Base-by-base conservation (phyloP, 139 green algal genomes). In the Chlorella sorokiniana region DNA sequence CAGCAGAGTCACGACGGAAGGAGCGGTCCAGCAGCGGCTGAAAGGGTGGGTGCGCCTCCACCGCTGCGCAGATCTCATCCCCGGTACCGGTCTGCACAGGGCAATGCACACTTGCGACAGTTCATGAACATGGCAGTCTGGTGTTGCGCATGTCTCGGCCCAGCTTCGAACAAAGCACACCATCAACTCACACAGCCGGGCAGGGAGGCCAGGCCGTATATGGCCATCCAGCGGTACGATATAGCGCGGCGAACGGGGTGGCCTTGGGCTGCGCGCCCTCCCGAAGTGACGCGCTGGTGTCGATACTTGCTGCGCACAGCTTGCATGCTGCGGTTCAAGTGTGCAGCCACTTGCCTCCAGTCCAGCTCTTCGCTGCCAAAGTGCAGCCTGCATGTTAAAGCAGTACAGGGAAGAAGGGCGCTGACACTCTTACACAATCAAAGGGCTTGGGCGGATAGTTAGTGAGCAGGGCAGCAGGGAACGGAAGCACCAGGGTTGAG, bases 251-350 rank as follows among this genome's bases (percentile, higher is more conserved):
- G 45, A 0, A 20, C 14, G 27, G 33, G 11, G 37, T 33, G 14
- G 20, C 33, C 42, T 22, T n/a, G 14, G 35, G 16, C 63, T 18
- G n/a, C 63, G 35, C 63, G 6, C 63, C 63, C 33, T 70, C 31
- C 63, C 33, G 63, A 20, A 45, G 48, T 44, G 38, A 73, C 25
- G 4, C 31, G 29, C 70, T 64, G 40, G 31, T 64, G 70, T 2
- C 70, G 29, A 45, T 64, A 63, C 44, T 77, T 77, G 44, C 38
- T 59, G n/a, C 70, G 70, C 29, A 77, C 70, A 4, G 70, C 70
- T 14, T 62, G 44, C 16, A 20, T 5, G 44, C 44, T 64, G 31
- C 70, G 70, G 7, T 25, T 22, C 23, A 77, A 77, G 70, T 77
- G 70, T 14, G 14, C 44, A 27, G 31, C 70, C 20, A 77, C 18